Percentiles rank a stretch among this genome's conserved stretches.
phyloP scores from a whole-genome alignment of 1,284 basidiomycete species.

The Microbotryomycetes sp. region DNA sequence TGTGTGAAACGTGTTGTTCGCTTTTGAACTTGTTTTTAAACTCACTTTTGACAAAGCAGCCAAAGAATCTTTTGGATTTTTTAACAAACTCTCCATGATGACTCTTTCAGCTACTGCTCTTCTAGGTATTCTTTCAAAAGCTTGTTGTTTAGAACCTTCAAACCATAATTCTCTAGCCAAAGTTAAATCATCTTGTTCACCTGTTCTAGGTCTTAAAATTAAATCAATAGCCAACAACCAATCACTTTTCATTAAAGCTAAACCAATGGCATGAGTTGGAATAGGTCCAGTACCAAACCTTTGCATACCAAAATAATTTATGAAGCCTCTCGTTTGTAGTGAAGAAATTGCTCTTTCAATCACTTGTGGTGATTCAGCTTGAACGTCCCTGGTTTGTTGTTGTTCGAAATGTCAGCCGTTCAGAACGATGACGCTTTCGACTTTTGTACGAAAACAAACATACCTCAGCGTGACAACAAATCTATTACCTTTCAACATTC shows the following conservation, averaged over 20 bases:
- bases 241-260: constrained; percentile 77
- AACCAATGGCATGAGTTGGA: constrained; percentile 88
- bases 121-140: constrained; percentile 74
- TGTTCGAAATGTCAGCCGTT: too few species aligned
- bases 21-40: too few species aligned
- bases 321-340: constrained; percentile 79
- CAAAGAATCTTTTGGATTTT: constrained; percentile 71
- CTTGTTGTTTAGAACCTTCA: constrained; percentile 64
- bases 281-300: constrained; percentile 95
- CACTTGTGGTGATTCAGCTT: constrained; percentile 61
- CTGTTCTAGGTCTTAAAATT: constrained; percentile 71
- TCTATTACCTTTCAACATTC: constrained; percentile 90
- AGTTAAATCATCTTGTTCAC: constrained; percentile 80
- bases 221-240: constrained; percentile 83
- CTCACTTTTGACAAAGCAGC: constrained; percentile 74
- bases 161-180: constrained; percentile 75
- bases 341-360: constrained; percentile 70
- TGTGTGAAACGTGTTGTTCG: neutral
- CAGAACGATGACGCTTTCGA: too few species aligned
- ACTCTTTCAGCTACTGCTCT: constrained; percentile 83
- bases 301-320: constrained; percentile 99
- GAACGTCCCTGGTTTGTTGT: constrained; percentile 78
- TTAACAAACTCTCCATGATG: constrained; percentile 70
- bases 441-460: constrained; percentile 39
- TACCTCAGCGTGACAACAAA: constrained; percentile 92